Conservation (phyloP, 768 basidiomycete species). For the Boletus vinaceobasis region DNA sequence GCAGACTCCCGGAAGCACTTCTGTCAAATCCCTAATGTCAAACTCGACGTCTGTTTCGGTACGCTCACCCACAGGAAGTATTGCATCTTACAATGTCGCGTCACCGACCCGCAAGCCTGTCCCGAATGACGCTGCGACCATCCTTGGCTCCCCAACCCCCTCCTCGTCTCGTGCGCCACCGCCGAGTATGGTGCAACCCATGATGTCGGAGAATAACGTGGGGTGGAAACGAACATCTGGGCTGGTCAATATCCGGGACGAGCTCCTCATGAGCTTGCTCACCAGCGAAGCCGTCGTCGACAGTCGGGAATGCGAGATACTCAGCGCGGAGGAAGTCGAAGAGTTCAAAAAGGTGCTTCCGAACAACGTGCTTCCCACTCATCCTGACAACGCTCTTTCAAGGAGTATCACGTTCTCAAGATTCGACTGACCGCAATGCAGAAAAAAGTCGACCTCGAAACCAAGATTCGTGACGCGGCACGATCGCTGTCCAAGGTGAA, state of each 20-base stretch:
- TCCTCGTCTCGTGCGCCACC: slow-evolving; percentile 37
- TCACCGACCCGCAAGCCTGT: slow-evolving; percentile 19
- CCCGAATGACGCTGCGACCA: slow-evolving; percentile 10
- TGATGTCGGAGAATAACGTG: slow-evolving; percentile 34
- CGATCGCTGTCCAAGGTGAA: slow-evolving; percentile 70
- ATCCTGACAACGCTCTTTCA: slow-evolving; percentile 3
- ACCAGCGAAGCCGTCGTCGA: slow-evolving; percentile 96
- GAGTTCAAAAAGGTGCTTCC: slow-evolving; percentile 60
- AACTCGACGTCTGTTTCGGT: slow-evolving; percentile 19
- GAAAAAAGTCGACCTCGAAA: slow-evolving; percentile 77
- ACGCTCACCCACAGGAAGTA: slow-evolving; percentile 25
- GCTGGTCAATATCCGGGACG: slow-evolving; percentile 63
- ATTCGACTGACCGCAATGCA: slow-evolving; percentile 62
- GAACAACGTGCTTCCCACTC: slow-evolving; percentile 18
- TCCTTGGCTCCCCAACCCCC: slow-evolving; percentile 36
- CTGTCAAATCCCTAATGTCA: slow-evolving; percentile 25
- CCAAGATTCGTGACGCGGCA: slow-evolving; percentile 86
- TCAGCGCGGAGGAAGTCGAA: slow-evolving; percentile 70
- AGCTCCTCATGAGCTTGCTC: slow-evolving; percentile 83
- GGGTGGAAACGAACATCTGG: slow-evolving; percentile 45
- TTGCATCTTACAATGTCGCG: slow-evolving; percentile 20
- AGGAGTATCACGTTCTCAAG: slow-evolving; percentile 75
- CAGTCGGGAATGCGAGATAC: slow-evolving; percentile 74
- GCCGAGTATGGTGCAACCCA: slow-evolving; percentile 31
- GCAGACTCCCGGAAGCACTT: slow-evolving; percentile 26